Evolutionary conservation across 306 rosid genomes (phyloP).

Genomic region (Acacia crassicarpa): DNA sequence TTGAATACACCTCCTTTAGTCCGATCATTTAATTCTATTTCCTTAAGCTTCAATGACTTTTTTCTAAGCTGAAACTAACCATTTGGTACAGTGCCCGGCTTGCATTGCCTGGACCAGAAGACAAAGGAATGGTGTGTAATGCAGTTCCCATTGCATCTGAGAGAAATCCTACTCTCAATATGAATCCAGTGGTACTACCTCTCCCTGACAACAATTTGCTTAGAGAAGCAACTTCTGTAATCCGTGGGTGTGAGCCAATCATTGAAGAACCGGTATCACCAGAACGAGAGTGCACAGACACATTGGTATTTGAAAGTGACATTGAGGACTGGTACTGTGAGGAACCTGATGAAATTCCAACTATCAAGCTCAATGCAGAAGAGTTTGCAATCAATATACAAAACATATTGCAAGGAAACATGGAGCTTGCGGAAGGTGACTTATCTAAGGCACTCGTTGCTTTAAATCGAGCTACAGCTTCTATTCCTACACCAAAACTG

Average conservation of each 20-base stretch:
- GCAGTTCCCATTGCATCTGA: slow-evolving; percentile 39
- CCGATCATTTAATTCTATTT: background rate
- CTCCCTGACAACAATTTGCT: slow-evolving; percentile 45
- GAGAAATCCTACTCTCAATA: slow-evolving; percentile 39
- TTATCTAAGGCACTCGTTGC: slow-evolving; percentile 87
- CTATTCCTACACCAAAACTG: slow-evolving; percentile 69
- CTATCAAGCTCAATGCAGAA: slow-evolving; percentile 46
- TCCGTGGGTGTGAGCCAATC: slow-evolving; percentile 69
- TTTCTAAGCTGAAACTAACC: slow-evolving; percentile 35
- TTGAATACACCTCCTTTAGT: background rate
- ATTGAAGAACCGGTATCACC: slow-evolving; percentile 92
- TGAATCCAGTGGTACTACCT: slow-evolving; percentile 49
- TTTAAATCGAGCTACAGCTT: slow-evolving; percentile 56
- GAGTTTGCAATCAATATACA: slow-evolving; percentile 48
- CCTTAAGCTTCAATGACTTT: slow-evolving; percentile 16
- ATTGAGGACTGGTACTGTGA: slow-evolving; percentile 67
- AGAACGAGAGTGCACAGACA: slow-evolving; percentile 48
- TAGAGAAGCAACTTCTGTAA: slow-evolving; percentile 33
- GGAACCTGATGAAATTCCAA: slow-evolving; percentile 75
- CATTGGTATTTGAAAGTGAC: slow-evolving; percentile 59
- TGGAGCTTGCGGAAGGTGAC: slow-evolving; percentile 59
- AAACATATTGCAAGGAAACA: slow-evolving; percentile 47
- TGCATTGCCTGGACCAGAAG: slow-evolving; percentile 94
- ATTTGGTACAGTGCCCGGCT: slow-evolving; percentile 75
- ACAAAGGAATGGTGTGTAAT: slow-evolving; percentile 53